phyloP scores from a whole-genome alignment of 2,329 filamentous ascomycete species.

The Colletotrichum nymphaeae region DNA sequence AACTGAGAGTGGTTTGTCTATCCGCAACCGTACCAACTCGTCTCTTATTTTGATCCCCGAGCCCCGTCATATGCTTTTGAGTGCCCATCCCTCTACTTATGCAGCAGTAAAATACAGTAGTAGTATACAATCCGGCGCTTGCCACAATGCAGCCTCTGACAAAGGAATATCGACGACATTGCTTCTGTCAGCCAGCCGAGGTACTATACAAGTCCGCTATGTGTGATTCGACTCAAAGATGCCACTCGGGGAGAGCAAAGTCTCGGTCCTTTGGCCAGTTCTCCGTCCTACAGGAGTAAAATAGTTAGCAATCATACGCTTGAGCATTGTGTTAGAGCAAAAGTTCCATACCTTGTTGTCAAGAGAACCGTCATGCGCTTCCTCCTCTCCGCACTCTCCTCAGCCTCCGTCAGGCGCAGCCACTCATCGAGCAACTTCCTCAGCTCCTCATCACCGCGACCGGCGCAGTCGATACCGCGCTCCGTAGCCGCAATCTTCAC shows the following conservation, averaged over 20 bases:
- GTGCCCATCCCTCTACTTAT: slow-evolving; percentile 21
- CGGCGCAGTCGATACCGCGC: slow-evolving; percentile 70
- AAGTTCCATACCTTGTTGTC: slow-evolving; percentile 51
- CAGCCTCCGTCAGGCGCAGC: slow-evolving; percentile 57
- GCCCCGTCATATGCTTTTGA: slow-evolving; percentile 18
- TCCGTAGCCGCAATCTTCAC: slow-evolving; percentile 77
- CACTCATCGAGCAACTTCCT: slow-evolving; percentile 57
- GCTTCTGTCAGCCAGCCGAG: background rate
- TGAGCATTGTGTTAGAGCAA: background rate
- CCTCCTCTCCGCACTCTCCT: slow-evolving; percentile 50
- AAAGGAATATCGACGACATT: background rate
- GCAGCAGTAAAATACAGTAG: slow-evolving; percentile 11
- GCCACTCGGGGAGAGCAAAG: slow-evolving; percentile 56
- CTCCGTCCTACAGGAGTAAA: slow-evolving; percentile 44
- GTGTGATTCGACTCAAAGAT: slow-evolving; percentile 42
- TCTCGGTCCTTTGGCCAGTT: slow-evolving; percentile 54
- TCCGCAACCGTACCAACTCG: slow-evolving; percentile 2
- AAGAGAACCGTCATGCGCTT: slow-evolving; percentile 53
- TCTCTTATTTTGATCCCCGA: background rate
- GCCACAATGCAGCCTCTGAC: background rate
- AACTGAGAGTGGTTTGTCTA: slow-evolving; percentile 21
- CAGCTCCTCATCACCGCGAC: slow-evolving; percentile 68
- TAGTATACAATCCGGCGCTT: slow-evolving; percentile 22
- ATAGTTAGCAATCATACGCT: slow-evolving; percentile 24
- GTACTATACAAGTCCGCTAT: slow-evolving; percentile 12